Evolutionary conservation across 2,329 filamentous ascomycete genomes (phyloP).

Genomic region (Elsinoe batatas): DNA sequence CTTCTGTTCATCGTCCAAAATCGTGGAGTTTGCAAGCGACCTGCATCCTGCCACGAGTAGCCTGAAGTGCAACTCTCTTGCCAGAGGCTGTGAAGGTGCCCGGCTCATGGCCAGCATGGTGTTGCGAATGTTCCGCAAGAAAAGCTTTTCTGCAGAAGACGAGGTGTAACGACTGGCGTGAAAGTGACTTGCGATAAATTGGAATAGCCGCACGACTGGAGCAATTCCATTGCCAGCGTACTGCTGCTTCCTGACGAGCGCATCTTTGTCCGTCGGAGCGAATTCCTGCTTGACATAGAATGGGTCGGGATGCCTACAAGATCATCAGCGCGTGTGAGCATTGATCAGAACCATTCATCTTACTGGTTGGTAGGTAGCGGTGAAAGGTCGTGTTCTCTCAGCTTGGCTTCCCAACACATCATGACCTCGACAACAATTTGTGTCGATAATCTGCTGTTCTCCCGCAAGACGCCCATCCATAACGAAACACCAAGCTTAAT

Average conservation of each 20-base stretch:
- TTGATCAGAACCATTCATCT: neutral
- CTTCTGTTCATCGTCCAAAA: conserved; percentile 53
- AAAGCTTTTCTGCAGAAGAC: conserved; percentile 68
- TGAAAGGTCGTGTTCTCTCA: conserved; percentile 29
- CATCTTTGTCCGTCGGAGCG: conserved; percentile 73
- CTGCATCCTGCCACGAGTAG: conserved; percentile 73
- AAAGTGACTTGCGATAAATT: conserved; percentile 90
- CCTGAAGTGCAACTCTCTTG: conserved; percentile 84
- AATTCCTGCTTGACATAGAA: conserved; percentile 90
- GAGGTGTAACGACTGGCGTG: conserved; percentile 83
- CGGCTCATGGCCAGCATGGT: conserved; percentile 66
- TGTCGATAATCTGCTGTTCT: conserved; percentile 81
- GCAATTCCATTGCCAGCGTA: conserved; percentile 71
- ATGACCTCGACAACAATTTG: conserved; percentile 78
- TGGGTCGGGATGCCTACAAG: conserved; percentile 58
- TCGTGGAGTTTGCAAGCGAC: conserved; percentile 62
- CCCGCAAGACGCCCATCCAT: conserved; percentile 94
- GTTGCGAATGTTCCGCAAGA: conserved; percentile 67
- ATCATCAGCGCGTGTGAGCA: neutral
- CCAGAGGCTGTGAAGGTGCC: conserved; percentile 70
- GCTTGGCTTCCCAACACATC: conserved; percentile 80
- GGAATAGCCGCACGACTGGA: conserved; percentile 74
- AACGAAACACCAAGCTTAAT: conserved; percentile 92
- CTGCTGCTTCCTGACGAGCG: conserved; percentile 65
- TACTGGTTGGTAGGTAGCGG: neutral